Percentiles rank a stretch among this genome's conserved stretches.
These are phyloP conservation scores for Dipteronia sinensis DNA, from an alignment of 345 rosid species.

Conservation along the genomic window DNA sequence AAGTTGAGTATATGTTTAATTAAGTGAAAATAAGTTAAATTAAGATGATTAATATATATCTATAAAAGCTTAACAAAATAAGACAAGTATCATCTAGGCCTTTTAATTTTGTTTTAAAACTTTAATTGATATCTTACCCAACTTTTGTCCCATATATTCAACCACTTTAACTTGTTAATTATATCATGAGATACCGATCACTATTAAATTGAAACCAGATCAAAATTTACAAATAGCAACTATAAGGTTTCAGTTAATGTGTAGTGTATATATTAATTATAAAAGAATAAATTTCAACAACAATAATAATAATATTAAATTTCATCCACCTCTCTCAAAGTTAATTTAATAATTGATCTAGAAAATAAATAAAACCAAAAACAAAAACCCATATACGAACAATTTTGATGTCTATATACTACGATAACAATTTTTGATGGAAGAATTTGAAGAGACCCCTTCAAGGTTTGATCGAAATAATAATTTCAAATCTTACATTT, in stretches of 20 bases:
- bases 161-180: background rate
- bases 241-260: too few species aligned
- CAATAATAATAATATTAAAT: too few species aligned
- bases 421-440: background rate
- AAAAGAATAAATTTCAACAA: too few species aligned
- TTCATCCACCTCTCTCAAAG: too few species aligned
- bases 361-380: too few species aligned
- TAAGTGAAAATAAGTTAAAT: background rate
- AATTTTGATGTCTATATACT: too few species aligned
- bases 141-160: background rate
- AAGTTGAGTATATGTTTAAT: background rate
- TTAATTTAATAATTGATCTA: too few species aligned
- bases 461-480: background rate
- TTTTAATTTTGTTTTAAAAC: constrained; percentile 22
- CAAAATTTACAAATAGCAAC: too few species aligned
- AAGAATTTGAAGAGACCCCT: background rate
- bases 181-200: background rate
- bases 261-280: too few species aligned
- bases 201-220: too few species aligned
- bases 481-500: too few species aligned
- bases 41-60: constrained; percentile 9
- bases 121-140: background rate
- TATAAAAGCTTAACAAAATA: background rate
- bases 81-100: background rate
- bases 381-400: background rate